Base-by-base conservation (phyloP, 352 stramenopile genomes). In the Phytopythium ostracodes region DNA sequence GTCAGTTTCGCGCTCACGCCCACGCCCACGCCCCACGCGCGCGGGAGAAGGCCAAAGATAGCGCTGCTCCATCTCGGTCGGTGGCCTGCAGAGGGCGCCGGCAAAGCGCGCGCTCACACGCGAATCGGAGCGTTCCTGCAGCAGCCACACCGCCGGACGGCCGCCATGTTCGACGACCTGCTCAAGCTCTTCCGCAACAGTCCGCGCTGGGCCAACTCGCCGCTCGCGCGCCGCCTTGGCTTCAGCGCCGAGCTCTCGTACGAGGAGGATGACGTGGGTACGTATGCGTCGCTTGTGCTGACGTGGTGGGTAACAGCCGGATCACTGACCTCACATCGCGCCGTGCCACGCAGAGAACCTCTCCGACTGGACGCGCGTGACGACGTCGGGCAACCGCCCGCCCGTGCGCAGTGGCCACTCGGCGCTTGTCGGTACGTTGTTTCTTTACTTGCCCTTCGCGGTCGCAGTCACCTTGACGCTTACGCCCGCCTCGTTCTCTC, bases 121-220 rank as follows among this genome's bases (percentile, higher is more conserved):
- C 54, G 54, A 59, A 59, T 59, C 54, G 35, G 54, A 59, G n/a
- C 54, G 31, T 25, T 38, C 36, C 51, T 18, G 33, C 36, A 8
- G 36, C 53, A 59, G 53, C 53, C 36, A 22, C 53, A 35, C 29
- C 31, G 35, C 29, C 51, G 35, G 11, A n/a, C 18, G 15, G n/a
- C 20, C 27, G 52, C 44, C 47, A 86, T 86, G 77, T 79, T 86
- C 50, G 75, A 81, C 73, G 80, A 92, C 66, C 66, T 93, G 49
- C 72, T 93, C 70, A 91, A 91, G 79, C 65, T 91, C 63, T 86
- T 93, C 71, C 81, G 81, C 67, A 86, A 83, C 70, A 93, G 84
- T 63, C 84, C 84, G 40, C 81, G 80, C 55, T 93, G 84, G 84
- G 76, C 74, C 35, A 84, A 90, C 65, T 93, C 84, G 64, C 79